Conservation (phyloP, 2,329 filamentous ascomycete genomes). For the Venturia effusa region DNA sequence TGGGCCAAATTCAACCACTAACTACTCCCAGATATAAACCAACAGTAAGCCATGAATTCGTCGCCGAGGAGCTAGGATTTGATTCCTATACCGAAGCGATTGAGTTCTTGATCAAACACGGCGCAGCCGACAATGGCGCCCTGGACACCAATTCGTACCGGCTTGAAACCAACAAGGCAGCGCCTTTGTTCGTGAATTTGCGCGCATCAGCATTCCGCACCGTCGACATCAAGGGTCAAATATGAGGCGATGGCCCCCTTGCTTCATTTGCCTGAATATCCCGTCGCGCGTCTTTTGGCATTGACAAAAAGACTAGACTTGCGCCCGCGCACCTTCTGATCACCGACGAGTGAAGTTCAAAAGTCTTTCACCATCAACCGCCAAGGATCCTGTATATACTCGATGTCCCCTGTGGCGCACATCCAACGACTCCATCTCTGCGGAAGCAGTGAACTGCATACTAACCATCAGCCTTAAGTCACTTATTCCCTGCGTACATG, state of each 20-base stretch:
- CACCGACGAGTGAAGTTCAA: neutral
- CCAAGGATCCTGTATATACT: neutral
- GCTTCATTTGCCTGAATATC: neutral
- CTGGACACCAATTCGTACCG: conserved; percentile 39
- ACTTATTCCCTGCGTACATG: neutral
- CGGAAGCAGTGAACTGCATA: neutral
- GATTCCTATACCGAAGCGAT: conserved; percentile 84
- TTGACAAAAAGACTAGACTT: neutral
- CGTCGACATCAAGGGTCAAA: conserved; percentile 96
- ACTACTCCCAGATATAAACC: conserved; percentile 66
- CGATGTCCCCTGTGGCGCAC: neutral
- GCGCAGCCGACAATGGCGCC: neutral
- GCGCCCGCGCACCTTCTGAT: neutral
- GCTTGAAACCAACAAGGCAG: conserved; percentile 13
- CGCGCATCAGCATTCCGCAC: conserved; percentile 66
- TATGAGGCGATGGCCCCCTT: conserved; percentile 40
- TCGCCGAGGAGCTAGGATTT: conserved; percentile 93
- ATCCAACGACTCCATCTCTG: neutral
- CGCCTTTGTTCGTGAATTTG: conserved; percentile 57
- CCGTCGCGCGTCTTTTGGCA: neutral
- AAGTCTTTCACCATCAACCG: neutral
- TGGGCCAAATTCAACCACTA: conserved; percentile 33
- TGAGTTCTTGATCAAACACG: conserved; percentile 64
- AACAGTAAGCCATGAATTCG: conserved; percentile 76
- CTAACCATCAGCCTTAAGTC: conserved; percentile 2